Conservation (phyloP, 1,284 basidiomycete genomes). For the Naganishia liquefaciens region DNA sequence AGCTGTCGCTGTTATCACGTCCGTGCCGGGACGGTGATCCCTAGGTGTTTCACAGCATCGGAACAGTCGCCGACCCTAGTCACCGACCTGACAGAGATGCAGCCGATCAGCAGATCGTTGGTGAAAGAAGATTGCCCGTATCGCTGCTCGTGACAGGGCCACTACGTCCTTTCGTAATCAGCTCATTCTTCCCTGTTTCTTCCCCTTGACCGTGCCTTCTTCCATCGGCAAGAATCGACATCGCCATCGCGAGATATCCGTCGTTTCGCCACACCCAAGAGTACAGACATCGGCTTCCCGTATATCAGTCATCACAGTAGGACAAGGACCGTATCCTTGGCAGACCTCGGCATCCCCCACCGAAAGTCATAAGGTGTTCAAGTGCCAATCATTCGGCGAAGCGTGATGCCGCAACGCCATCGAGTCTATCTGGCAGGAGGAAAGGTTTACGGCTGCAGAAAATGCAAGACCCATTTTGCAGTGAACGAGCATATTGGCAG, state of each 20-base stretch:
- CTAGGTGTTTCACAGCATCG: constrained; percentile 9
- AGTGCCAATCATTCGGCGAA: not conserved
- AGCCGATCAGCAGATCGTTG: not conserved
- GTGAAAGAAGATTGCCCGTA: not conserved
- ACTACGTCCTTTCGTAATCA: too few species aligned
- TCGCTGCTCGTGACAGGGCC: too few species aligned
- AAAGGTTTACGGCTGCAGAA: constrained; percentile 86
- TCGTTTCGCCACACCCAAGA: too few species aligned
- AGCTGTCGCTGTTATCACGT: not conserved
- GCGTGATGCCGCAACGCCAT: constrained; percentile 50
- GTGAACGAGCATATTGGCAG: constrained; percentile 91
- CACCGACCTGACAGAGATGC: not conserved
- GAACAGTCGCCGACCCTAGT: too few species aligned
- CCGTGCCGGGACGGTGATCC: not conserved
- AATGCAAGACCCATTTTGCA: constrained; percentile 89
- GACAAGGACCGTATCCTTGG: too few species aligned
- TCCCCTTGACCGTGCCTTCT: too few species aligned
- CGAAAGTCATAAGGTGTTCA: not conserved
- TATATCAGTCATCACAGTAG: too few species aligned
- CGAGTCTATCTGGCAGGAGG: constrained; percentile 83
- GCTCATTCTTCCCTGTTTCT: too few species aligned
- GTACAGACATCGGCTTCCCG: too few species aligned
- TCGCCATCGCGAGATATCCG: too few species aligned
- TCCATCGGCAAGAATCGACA: too few species aligned
- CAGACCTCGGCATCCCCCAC: too few species aligned